Conservation (phyloP, 352 stramenopile genomes). For the Globisporangium irregulare region DNA sequence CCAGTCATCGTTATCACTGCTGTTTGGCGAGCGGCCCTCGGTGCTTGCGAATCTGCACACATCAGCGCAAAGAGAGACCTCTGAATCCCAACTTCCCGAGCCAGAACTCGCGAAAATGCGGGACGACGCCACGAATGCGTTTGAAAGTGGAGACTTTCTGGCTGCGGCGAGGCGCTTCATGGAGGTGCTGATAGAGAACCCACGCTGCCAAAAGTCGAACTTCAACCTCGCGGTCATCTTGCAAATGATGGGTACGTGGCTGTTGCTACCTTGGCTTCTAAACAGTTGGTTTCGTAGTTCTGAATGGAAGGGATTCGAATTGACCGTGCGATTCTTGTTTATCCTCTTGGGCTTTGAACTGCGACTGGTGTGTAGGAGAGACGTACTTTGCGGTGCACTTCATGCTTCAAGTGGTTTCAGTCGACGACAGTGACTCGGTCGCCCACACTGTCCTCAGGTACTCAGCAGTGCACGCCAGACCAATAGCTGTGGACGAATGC, state of each 20-base stretch:
- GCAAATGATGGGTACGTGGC: slow-evolving; percentile 50
- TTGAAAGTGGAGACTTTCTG: slow-evolving; percentile 55
- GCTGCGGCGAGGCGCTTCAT: slow-evolving; percentile 44
- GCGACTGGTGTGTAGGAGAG: slow-evolving; percentile 30
- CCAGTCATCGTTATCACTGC: not conserved
- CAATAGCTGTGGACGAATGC: not conserved
- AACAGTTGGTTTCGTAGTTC: no score
- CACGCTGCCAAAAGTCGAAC: slow-evolving; percentile 58
- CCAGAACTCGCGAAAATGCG: slow-evolving; percentile 39
- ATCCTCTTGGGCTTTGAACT: not conserved
- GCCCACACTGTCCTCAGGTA: slow-evolving; percentile 74
- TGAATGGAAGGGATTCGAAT: not conserved
- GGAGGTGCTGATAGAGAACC: slow-evolving; percentile 40
- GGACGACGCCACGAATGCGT: slow-evolving; percentile 34
- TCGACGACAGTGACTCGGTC: slow-evolving; percentile 68
- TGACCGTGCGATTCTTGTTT: not conserved
- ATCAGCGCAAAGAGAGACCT: not conserved
- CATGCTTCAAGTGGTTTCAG: slow-evolving; percentile 68
- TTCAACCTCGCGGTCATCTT: slow-evolving; percentile 81
- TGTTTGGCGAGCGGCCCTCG: not conserved
- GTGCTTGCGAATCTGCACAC: not conserved
- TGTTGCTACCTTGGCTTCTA: not conserved
- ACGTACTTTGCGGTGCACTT: slow-evolving; percentile 61
- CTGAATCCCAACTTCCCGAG: not conserved
- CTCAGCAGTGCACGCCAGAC: not conserved